These are phyloP conservation scores for Corymbia calophylla DNA, from an alignment of 441 rosid species.

Conservation along the genomic window DNA sequence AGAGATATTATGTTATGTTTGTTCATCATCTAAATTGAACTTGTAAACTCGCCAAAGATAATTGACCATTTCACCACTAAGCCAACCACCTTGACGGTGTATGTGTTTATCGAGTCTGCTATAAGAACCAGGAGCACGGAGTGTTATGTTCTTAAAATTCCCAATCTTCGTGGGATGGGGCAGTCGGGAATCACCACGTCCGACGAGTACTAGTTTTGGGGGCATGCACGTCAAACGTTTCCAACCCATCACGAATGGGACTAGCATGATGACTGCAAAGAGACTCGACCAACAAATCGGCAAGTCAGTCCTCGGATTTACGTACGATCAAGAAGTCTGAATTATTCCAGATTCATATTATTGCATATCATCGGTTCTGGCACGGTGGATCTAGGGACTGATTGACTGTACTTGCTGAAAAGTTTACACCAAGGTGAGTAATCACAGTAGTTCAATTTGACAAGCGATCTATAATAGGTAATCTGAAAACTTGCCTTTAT, in stretches of 20 bases:
- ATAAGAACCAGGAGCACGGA: background rate
- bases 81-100: background rate
- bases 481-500: background rate
- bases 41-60: fast-evolving
- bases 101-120: fast-evolving
- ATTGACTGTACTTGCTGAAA: background rate
- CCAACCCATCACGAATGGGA: background rate
- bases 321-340: background rate
- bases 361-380: background rate
- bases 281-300: background rate
- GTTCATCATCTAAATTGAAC: background rate
- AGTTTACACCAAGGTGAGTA: background rate
- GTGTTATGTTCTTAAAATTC: background rate
- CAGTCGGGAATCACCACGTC: too few relatives aligned
- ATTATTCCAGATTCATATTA: background rate
- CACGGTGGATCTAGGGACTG: background rate
- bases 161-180: background rate
- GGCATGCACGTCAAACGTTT: background rate
- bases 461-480: background rate
- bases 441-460: too few relatives aligned
- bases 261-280: background rate
- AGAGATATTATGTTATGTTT: background rate
- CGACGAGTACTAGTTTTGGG: background rate
- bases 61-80: background rate
- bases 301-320: background rate